These are phyloP conservation scores for Neophaeococcomyces mojaviensis DNA, from an alignment of 2,329 filamentous ascomycete genomes.

Conservation along the genomic window DNA sequence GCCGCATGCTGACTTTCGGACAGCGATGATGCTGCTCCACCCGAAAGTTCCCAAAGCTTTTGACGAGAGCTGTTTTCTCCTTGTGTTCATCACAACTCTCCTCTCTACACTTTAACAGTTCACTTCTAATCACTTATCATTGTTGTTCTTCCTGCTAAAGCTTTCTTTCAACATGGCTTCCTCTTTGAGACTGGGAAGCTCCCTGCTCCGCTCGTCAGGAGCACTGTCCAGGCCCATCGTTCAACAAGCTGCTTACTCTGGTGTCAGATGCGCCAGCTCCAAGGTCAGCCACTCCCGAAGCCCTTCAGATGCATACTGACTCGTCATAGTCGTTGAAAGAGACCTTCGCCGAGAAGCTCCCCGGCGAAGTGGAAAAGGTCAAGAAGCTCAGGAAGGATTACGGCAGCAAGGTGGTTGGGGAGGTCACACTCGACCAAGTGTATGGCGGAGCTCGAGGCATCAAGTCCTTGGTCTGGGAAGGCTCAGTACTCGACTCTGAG, in stretches of 20 bases:
- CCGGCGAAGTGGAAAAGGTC: constrained; percentile 97
- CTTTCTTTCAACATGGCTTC: constrained; percentile 63
- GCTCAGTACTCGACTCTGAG: constrained; percentile 94
- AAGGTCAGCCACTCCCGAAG: constrained; percentile 90
- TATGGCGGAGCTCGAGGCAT: constrained; percentile 99
- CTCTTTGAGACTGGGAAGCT: constrained; percentile 70
- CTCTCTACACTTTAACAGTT: constrained; percentile 3
- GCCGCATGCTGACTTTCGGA: too few relatives aligned
- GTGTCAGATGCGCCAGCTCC: constrained; percentile 71
- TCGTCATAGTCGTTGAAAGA: constrained; percentile 80
- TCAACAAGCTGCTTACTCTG: constrained; percentile 68
- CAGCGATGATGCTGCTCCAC: too few relatives aligned
- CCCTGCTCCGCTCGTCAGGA: constrained; percentile 72
- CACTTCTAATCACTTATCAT: constrained; percentile 23
- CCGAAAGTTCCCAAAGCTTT: too few relatives aligned
- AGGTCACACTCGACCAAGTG: constrained; percentile 98
- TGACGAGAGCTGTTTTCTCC: too few relatives aligned
- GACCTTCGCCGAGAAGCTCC: constrained; percentile 91
- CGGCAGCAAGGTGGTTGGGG: constrained; percentile 88
- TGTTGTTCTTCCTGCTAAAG: constrained; percentile 17
- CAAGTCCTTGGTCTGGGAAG: constrained; percentile 97
- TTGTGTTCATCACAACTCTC: too few relatives aligned
- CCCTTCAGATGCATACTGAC: constrained; percentile 61
- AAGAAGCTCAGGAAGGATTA: constrained; percentile 96
- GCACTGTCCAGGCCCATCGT: constrained; percentile 60